Evolutionary conservation across 2,329 filamentous ascomycete genomes (phyloP).

Genomic region (Trichoderma atroviride): DNA sequence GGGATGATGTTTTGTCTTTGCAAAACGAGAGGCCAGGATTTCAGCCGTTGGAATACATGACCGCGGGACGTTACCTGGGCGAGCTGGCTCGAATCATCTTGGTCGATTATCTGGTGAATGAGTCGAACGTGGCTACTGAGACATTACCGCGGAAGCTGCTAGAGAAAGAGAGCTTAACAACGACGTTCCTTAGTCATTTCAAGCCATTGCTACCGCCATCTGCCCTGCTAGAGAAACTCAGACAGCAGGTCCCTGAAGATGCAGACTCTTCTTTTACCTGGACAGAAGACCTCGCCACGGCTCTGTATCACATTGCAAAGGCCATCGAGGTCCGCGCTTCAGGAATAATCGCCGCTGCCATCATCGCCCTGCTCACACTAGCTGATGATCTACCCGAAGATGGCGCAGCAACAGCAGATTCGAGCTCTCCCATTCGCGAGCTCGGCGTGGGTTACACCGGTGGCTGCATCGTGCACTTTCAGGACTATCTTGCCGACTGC

Average conservation of each 20-base stretch:
- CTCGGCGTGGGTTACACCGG: conserved; percentile 79
- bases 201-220: conserved; percentile 53
- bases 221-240: conserved; percentile 51
- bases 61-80: conserved; percentile 74
- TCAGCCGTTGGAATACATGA: conserved; percentile 85
- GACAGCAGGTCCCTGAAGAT: conserved; percentile 54
- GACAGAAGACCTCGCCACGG: conserved; percentile 61
- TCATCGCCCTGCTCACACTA: conserved; percentile 68
- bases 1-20: conserved; percentile 69
- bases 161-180: conserved; percentile 65
- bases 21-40: conserved; percentile 73
- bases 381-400: conserved; percentile 64
- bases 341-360: conserved; percentile 72
- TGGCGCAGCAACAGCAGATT: conserved; percentile 26
- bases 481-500: conserved; percentile 70
- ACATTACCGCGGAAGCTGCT: conserved; percentile 59
- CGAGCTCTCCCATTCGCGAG: conserved; percentile 46
- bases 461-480: conserved; percentile 78
- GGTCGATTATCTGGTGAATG: conserved; percentile 61
- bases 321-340: conserved; percentile 73
- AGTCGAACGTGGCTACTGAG: conserved; percentile 44
- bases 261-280: conserved; percentile 58
- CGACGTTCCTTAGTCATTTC: conserved; percentile 72
- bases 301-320: conserved; percentile 68
- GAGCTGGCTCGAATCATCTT: conserved; percentile 74